phyloP scores from a whole-genome alignment of 805 yeast species.

The Wickerhamiella musiphila region DNA sequence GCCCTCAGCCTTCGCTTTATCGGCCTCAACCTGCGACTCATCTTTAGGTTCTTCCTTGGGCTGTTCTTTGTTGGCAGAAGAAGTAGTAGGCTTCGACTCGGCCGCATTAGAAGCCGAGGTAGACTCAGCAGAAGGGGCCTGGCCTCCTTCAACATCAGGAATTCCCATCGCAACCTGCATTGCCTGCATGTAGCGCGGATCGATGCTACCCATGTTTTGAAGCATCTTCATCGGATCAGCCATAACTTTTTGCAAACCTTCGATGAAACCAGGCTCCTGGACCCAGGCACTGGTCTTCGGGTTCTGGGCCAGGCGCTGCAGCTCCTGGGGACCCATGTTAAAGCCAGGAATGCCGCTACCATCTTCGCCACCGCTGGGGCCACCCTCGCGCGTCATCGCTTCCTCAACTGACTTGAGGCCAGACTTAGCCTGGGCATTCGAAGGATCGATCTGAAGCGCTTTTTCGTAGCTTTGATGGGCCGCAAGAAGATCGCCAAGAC shows the following conservation, averaged over 20 bases:
- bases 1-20: conserved; percentile 60
- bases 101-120: conserved; percentile 15
- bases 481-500: conserved; percentile 62
- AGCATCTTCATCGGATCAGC: conserved; percentile 61
- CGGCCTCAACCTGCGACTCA: conserved; percentile 23
- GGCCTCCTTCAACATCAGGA: conserved; percentile 11
- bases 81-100: conserved; percentile 13
- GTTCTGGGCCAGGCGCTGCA: conserved; percentile 56
- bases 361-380: conserved; percentile 28
- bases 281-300: conserved; percentile 78
- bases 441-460: conserved; percentile 65
- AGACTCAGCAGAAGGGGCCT: conserved; percentile 10
- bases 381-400: conserved; percentile 32
- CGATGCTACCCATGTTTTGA: conserved; percentile 37
- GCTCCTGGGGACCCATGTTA: conserved; percentile 64
- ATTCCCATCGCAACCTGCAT: conserved; percentile 77
- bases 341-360: conserved; percentile 63
- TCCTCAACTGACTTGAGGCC: conserved; percentile 59
- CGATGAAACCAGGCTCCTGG: conserved; percentile 74
- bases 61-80: conserved; percentile 16
- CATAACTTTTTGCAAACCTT: conserved; percentile 37
- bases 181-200: conserved; percentile 76
- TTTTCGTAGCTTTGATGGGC: conserved; percentile 57
- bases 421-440: conserved; percentile 70
- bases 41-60: conserved; percentile 19